Evolutionary conservation across 2,329 filamentous ascomycete species (phyloP).

Genomic region (Knufia fluminis): DNA sequence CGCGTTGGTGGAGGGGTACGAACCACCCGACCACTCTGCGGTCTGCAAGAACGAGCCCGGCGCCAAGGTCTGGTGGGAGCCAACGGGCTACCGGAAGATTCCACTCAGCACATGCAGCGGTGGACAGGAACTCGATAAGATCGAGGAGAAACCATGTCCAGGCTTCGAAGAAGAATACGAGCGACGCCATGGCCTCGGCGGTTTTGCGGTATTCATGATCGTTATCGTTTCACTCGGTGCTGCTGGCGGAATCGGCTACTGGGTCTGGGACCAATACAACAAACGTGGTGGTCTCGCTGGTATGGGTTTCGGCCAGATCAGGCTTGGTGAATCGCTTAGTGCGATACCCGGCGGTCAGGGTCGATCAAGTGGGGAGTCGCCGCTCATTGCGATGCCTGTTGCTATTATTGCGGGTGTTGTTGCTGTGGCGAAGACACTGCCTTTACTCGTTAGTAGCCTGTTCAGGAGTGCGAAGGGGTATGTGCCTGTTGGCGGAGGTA

Average conservation of each 20-base stretch:
- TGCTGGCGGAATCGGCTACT: conserved; percentile 65
- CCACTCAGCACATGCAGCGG: conserved; percentile 79
- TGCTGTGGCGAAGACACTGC: conserved; percentile 60
- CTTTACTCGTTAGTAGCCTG: conserved; percentile 61
- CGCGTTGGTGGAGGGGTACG: conserved; percentile 61
- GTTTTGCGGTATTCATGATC: conserved; percentile 73
- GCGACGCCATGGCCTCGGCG: conserved; percentile 60
- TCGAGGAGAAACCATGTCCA: conserved; percentile 56
- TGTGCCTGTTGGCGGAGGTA: conserved; percentile 42
- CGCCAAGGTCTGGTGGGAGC: conserved; percentile 67
- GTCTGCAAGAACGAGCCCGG: conserved; percentile 57
- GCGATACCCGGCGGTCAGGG: conserved; percentile 16
- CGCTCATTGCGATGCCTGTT: conserved; percentile 75
- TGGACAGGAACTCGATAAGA: conserved; percentile 65
- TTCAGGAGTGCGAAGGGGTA: conserved; percentile 56
- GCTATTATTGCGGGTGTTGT: conserved; percentile 72
- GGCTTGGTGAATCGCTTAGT: conserved; percentile 60
- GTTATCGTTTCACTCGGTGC: conserved; percentile 64
- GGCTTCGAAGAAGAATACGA: conserved; percentile 76
- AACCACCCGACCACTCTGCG: conserved; percentile 51
- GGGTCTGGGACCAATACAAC: conserved; percentile 46
- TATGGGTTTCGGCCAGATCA: conserved; percentile 86
- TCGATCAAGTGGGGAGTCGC: conserved; percentile 51
- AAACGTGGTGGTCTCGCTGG: conserved; percentile 55
- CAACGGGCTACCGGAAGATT: conserved; percentile 80